Conservation (phyloP, 2,329 filamentous ascomycete species). For the Dactylonectria estremocensis region DNA sequence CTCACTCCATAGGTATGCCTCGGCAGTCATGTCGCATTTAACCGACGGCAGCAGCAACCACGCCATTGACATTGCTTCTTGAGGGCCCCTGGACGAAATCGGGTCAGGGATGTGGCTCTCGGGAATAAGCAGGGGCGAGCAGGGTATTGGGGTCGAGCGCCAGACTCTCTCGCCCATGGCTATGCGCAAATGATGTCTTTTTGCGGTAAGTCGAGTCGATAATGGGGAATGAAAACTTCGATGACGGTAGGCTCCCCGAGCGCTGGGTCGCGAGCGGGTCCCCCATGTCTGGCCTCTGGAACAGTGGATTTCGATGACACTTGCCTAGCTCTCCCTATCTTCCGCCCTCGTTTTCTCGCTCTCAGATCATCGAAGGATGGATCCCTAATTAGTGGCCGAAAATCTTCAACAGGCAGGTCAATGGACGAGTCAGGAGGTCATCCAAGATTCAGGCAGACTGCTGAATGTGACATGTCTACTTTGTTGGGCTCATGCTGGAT, state of each 20-base stretch:
- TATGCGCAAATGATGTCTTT: slow-evolving; percentile 23
- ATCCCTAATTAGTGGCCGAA: neutral
- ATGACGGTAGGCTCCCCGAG: slow-evolving; percentile 17
- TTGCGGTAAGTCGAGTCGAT: slow-evolving; percentile 13
- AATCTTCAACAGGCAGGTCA: neutral
- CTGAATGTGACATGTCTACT: slow-evolving; percentile 4
- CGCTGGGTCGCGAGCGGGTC: slow-evolving; percentile 16
- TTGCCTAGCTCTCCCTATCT: neutral
- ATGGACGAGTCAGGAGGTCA: slow-evolving; percentile 27
- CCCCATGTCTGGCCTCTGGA: slow-evolving; percentile 4
- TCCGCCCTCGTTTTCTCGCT: neutral
- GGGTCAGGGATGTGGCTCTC: slow-evolving; percentile 37
- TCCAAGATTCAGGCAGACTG: slow-evolving; percentile 24
- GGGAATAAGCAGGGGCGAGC: slow-evolving; percentile 39
- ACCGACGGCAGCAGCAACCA: slow-evolving; percentile 32
- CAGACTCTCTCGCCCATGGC: slow-evolving; percentile 7
- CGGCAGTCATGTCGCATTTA: slow-evolving; percentile 30
- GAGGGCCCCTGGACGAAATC: slow-evolving; percentile 31
- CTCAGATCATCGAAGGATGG: slow-evolving; percentile 7
- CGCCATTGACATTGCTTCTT: slow-evolving; percentile 37
- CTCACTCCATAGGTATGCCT: slow-evolving; percentile 31
- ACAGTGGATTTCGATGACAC: slow-evolving; percentile 7
- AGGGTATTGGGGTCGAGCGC: slow-evolving; percentile 12
- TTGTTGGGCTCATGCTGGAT: slow-evolving; percentile 24
- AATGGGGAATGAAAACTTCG: slow-evolving; percentile 7